Evolutionary conservation across 768 basidiomycete genomes (phyloP).

Genomic region (Psilocybe cyanescens): DNA sequence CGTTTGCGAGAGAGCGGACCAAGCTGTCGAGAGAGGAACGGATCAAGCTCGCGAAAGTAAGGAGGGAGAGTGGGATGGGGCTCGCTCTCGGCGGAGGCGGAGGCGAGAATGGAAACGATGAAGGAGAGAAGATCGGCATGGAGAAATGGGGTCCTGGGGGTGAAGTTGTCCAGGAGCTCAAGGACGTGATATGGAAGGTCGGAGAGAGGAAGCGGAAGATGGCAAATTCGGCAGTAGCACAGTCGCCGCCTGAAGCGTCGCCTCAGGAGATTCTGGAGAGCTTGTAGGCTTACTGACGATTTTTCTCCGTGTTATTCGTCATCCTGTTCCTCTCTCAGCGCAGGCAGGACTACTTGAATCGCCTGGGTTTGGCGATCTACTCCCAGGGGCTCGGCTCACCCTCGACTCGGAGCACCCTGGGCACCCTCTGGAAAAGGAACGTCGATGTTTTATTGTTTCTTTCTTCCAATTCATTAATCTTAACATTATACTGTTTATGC

Average conservation of each 20-base stretch:
- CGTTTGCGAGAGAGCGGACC: slow-evolving; percentile 60
- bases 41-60: slow-evolving; percentile 59
- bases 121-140: slow-evolving; percentile 21
- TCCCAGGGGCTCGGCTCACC: neutral
- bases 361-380: neutral
- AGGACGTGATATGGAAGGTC: slow-evolving; percentile 88
- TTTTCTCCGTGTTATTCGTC: neutral
- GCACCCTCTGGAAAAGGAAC: neutral
- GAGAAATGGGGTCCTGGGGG: slow-evolving; percentile 75
- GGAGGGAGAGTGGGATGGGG: slow-evolving; percentile 46
- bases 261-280: slow-evolving; percentile 10
- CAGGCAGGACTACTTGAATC: neutral
- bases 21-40: slow-evolving; percentile 78
- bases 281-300: neutral
- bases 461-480: neutral
- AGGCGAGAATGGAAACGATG: slow-evolving; percentile 1
- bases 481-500: neutral
- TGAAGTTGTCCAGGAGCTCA: slow-evolving; percentile 83
- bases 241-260: neutral
- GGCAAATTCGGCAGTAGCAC: slow-evolving; percentile 17
- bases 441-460: neutral
- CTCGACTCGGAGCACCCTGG: neutral
- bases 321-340: neutral
- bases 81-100: slow-evolving; percentile 27
- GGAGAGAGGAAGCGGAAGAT: slow-evolving; percentile 68